These are phyloP conservation scores for Vitis rupestris DNA, from an alignment of 164 flowering plant species.

Conservation along the genomic window DNA sequence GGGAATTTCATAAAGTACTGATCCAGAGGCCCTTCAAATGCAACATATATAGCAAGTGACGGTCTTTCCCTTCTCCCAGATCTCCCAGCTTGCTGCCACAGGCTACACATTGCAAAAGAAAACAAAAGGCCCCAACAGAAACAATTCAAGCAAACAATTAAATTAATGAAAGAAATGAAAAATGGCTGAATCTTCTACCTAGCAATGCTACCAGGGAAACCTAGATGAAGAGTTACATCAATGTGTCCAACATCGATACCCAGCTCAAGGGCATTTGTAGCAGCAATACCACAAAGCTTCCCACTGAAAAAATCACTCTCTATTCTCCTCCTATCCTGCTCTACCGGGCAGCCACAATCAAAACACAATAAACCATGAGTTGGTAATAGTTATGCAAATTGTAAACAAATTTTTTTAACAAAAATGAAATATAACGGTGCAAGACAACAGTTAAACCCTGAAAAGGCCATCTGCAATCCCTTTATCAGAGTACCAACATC, in stretches of 20 bases:
- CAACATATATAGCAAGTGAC: slow-evolving; percentile 88
- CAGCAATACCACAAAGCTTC: slow-evolving; percentile 86
- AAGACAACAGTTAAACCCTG: too few relatives aligned
- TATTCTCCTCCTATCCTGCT: slow-evolving; percentile 86
- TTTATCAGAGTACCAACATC: too few relatives aligned
- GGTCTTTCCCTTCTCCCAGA: slow-evolving; percentile 89
- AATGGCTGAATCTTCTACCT: slow-evolving; percentile 41
- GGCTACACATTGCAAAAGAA: slow-evolving; percentile 35
- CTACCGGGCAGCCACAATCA: slow-evolving; percentile 9
- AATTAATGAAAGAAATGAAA: neutral
- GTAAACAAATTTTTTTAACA: too few relatives aligned
- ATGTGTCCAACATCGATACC: slow-evolving; percentile 97
- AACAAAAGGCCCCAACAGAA: slow-evolving; percentile 1
- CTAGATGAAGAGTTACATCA: slow-evolving; percentile 94
- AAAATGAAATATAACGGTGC: too few relatives aligned
- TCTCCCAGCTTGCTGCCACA: slow-evolving; percentile 99
- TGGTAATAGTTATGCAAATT: too few relatives aligned
- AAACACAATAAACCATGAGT: slow-evolving; percentile 1
- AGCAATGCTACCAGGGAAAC: slow-evolving; percentile 96
- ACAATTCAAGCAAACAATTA: slow-evolving; percentile 1
- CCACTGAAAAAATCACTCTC: slow-evolving; percentile 87
- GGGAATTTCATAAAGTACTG: slow-evolving; percentile 93
- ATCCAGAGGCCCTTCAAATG: slow-evolving; percentile 92
- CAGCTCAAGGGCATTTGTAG: slow-evolving; percentile 96
- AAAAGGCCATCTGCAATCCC: too few relatives aligned